phyloP scores from a whole-genome alignment of 805 yeast species.

The Cyberlindnera japonica region DNA sequence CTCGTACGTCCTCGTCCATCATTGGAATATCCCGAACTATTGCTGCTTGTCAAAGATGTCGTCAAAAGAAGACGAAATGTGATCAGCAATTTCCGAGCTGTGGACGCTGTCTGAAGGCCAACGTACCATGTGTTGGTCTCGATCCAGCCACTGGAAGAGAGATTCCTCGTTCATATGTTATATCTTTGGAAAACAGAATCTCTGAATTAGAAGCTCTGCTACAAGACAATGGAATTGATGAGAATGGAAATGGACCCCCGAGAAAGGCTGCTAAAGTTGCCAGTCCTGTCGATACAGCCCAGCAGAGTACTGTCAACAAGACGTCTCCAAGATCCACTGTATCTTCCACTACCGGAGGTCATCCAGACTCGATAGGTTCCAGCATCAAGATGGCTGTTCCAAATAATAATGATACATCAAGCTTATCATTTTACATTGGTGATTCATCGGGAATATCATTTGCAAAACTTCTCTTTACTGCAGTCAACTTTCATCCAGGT shows the following conservation, averaged over 20 bases:
- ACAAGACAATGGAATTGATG: constrained; percentile 39
- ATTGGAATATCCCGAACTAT: constrained; percentile 58
- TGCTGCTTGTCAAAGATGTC: constrained; percentile 84
- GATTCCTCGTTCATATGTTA: constrained; percentile 75
- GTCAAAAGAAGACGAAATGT: constrained; percentile 62
- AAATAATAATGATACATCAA: constrained; percentile 13
- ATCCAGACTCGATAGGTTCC: constrained; percentile 21
- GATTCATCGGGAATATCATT: constrained; percentile 64
- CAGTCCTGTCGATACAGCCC: constrained; percentile 5
- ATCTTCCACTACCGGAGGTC: constrained; percentile 6
- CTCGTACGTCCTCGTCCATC: constrained; percentile 22
- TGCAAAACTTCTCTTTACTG: constrained; percentile 74
- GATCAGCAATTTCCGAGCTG: constrained; percentile 58
- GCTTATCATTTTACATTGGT: constrained; percentile 37
- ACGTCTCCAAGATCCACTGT: constrained; percentile 7
- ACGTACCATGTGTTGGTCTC: constrained; percentile 72
- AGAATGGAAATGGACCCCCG: constrained; percentile 17
- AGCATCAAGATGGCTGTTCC: constrained; percentile 20
- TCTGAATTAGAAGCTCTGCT: constrained; percentile 51
- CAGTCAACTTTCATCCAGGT: constrained; percentile 54
- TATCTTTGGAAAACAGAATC: constrained; percentile 65
- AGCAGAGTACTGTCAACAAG: background rate
- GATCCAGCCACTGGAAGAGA: constrained; percentile 89
- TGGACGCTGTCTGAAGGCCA: constrained; percentile 51
- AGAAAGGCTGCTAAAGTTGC: background rate